A percentile compares a stretch with the other conserved stretches of the same genome.
These are phyloP conservation scores for Vicia faba DNA, from an alignment of 306 rosid genomes.

Conservation along the genomic window DNA sequence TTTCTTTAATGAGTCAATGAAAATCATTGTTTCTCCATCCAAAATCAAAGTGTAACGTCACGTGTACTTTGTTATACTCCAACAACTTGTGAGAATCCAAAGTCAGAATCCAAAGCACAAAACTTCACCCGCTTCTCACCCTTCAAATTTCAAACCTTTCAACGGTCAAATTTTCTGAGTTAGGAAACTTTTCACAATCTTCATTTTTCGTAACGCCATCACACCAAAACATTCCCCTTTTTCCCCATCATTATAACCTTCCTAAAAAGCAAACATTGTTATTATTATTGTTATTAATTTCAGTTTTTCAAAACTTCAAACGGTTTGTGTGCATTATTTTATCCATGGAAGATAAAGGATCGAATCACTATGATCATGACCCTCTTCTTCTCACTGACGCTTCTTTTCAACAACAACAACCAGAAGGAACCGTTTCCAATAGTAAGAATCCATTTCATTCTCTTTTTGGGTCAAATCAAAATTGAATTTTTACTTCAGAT, in stretches of 20 bases:
- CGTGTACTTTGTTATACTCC: slow-evolving; percentile 8
- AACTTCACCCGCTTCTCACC: slow-evolving; percentile 44
- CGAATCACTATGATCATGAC: slow-evolving; percentile 51
- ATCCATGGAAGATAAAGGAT: slow-evolving; percentile 57
- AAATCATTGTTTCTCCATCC: not conserved
- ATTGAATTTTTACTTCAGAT: slow-evolving; percentile 3
- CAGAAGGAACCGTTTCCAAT: slow-evolving; percentile 35
- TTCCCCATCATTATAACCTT: slow-evolving; percentile 1
- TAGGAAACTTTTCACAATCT: slow-evolving; percentile 36
- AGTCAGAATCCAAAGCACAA: slow-evolving; percentile 39
- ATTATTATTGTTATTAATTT: slow-evolving; percentile 10
- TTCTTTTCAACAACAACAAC: slow-evolving; percentile 49
- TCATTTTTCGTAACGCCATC: not conserved
- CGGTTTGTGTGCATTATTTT: slow-evolving; percentile 17
- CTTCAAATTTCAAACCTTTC: slow-evolving; percentile 58
- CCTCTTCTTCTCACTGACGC: slow-evolving; percentile 70
- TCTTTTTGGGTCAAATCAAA: not conserved
- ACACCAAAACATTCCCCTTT: slow-evolving; percentile 7
- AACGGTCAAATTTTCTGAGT: slow-evolving; percentile 53
- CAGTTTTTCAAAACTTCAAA: slow-evolving; percentile 43
- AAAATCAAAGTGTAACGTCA: slow-evolving; percentile 1
- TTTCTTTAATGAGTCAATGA: too few species aligned
- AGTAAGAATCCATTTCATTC: not conserved
- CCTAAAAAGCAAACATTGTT: slow-evolving; percentile 31
- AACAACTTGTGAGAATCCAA: slow-evolving; percentile 13